Conservation (phyloP, 495 filamentous ascomycete genomes). For the Xylaria cubensis region DNA sequence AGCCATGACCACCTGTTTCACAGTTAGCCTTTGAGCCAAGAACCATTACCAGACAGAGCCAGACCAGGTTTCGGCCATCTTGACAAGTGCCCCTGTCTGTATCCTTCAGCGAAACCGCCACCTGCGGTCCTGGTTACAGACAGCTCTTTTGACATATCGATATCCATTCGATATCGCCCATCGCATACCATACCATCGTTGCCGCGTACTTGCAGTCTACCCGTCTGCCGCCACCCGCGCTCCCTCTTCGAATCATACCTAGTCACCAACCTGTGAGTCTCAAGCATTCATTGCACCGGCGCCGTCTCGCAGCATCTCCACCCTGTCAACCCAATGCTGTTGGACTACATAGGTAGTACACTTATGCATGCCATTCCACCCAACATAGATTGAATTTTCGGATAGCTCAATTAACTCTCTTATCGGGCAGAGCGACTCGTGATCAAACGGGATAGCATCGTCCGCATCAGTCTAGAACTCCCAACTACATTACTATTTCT, state of each 20-base stretch:
- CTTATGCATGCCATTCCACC: background rate
- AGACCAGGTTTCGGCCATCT: conserved; percentile 5
- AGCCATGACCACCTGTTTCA: background rate
- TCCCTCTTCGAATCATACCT: background rate
- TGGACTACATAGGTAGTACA: background rate
- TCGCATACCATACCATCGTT: background rate
- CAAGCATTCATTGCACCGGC: background rate
- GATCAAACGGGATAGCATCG: background rate
- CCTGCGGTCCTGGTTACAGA: background rate
- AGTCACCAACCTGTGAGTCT: conserved; percentile 8
- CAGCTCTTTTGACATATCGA: background rate
- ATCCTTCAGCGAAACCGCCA: background rate
- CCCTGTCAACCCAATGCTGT: background rate
- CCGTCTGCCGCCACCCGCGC: background rate
- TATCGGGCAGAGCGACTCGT: background rate
- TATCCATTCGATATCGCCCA: background rate
- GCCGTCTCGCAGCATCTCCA: background rate
- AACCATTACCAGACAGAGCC: background rate
- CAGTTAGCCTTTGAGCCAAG: background rate
- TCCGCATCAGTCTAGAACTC: background rate
- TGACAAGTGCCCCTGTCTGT: background rate
- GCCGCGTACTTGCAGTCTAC: background rate
- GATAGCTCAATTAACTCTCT: background rate
- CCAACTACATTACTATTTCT: background rate
- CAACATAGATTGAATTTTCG: background rate